Evolutionary conservation across 768 basidiomycete species (phyloP), one percentile per base, ranked within the genome.

Genomic region (Pisolithus marmoratus): DNA sequence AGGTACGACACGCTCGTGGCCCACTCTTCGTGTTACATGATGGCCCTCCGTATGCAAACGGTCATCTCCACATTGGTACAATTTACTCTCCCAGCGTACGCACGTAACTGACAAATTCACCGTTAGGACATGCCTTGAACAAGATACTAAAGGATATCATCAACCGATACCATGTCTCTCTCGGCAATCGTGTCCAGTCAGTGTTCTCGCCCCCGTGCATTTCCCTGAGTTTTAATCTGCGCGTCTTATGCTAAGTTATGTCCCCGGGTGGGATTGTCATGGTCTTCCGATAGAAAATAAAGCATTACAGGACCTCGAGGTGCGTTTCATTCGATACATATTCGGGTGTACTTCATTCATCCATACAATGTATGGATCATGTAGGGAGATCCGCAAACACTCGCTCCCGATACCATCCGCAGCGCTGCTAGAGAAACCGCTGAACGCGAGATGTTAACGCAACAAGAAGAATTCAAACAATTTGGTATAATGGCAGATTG

Each of bases 181-280:
- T 79, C 38, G 94, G 95, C 8, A 71, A 80, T 55, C 79, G 80
- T 58, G 87, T 97, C 40, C 84, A 94, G 93, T 95, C 58, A 66
- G 87, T 64, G 27, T 49, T 23, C 26, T 37, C 46, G 34, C 31
- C 46, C 56, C 26, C 9, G 12, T 51, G 42, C 14, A 17, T 17
- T 12, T 46, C 41, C 27, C 20, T 3, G 0, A n/a, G 22, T 42
- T 41, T 20, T 47, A 54, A 38, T 55, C 26, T 37, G 14, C 2
- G 27, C 34, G 27, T 50, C 47, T 50, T 48, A 37, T 38, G 34
- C 12, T n/a, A 52, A 97, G 95, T 61, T 97, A 94, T 70, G 69
- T 89, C 14, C 94, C 95, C 34, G 95, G 95, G 9, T 99, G 93
- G 92, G 95, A 99, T 62, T 98, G 95, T 61, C 95, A 99, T 65